Base-by-base conservation (phyloP, 352 stramenopile species). In the Phytopythium delawarense region DNA sequence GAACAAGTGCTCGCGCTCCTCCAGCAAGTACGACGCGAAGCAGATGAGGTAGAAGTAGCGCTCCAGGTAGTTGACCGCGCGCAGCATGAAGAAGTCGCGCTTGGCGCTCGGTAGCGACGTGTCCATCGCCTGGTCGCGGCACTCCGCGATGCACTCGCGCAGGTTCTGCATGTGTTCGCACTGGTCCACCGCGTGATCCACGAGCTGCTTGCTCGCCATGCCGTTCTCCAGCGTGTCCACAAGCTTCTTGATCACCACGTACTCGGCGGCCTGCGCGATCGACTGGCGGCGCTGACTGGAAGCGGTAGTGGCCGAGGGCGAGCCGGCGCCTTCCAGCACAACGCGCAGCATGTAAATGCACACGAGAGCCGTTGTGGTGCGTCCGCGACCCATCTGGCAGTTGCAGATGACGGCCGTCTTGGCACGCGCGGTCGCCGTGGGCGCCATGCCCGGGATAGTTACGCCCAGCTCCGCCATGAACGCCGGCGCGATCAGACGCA, bases 1-100 rank as follows among this genome's bases (percentile, higher is more conserved):
- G 61, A 93, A 96, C 16, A 74, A 68, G 23, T 76, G 54, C 3
- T 39, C 53, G 25, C 79, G 74, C 57, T 96, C 77, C 37, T 96
- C 87, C 1, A 94, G 67, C 34, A 96, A 55, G 51, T 96, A 96
- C 58, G 87, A 90, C 16, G 85, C 87, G 32, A 96, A 96, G 70
- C 85, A 94, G 46, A 96, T 76, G 25, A 96, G 77, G 63, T 96
- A 94, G 53, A 96, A 96, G 69, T 95, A 96, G 20, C 88, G 74
- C 60, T 94, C 85, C 11, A 96, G 73, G 69, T 96, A 96, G 64
- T 96, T 95, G 46, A 96, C 87, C 12, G 82, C 80, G 21, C 88
- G 79, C 34, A 87, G 68, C 84, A 94, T 93, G 69, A 89, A 92
- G 60, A 79, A 84, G 52, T 95, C 84, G 25, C 87, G 82, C 66